phyloP scores from a whole-genome alignment of 2,329 filamentous ascomycete species.

The Sarocladiaceae sp. region DNA sequence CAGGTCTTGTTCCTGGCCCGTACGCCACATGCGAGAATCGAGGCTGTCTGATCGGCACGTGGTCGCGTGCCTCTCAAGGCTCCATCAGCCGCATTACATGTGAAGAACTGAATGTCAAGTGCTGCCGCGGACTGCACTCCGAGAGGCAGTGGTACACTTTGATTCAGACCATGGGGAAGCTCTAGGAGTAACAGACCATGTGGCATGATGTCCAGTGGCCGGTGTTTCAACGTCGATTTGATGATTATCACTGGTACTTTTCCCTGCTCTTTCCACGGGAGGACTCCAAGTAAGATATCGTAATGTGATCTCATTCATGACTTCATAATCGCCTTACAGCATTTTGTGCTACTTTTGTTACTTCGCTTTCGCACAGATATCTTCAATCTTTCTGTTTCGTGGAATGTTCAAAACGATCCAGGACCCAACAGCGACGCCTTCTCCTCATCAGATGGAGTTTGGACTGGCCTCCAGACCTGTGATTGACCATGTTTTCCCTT shows the following conservation, averaged over 20 bases:
- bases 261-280: too few species aligned
- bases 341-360: too few species aligned
- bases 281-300: too few species aligned
- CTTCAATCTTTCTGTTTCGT: background rate
- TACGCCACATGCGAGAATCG: slow-evolving; percentile 1
- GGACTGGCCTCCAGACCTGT: background rate
- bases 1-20: background rate
- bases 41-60: background rate
- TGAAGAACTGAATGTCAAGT: background rate
- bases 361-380: background rate
- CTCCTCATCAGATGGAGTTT: background rate
- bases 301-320: too few species aligned
- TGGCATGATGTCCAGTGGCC: too few species aligned
- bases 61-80: background rate
- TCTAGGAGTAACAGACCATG: too few species aligned
- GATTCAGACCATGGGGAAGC: too few species aligned
- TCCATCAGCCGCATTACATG: background rate
- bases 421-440: background rate
- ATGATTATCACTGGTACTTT: too few species aligned
- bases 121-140: background rate
- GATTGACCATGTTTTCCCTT: background rate
- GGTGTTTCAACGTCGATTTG: too few species aligned
- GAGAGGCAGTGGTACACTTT: background rate
- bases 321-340: too few species aligned
- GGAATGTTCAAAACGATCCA: background rate